A percentile compares a stretch with the other conserved stretches of the same genome.
phyloP scores from a whole-genome alignment of 371 early-diverging fungal species.

The Mucor saturninus region DNA sequence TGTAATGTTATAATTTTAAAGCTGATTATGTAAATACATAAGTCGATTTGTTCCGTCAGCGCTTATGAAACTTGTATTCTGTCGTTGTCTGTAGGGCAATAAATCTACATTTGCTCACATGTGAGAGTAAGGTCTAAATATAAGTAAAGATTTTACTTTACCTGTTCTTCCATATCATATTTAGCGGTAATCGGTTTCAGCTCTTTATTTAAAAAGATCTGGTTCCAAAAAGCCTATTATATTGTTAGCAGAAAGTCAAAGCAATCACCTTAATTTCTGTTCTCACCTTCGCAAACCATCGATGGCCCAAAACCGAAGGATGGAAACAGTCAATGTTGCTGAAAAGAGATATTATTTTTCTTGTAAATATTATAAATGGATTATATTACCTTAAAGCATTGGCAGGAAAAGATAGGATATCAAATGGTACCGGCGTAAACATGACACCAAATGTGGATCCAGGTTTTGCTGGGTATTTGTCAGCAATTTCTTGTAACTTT shows the following conservation, averaged over 20 bases:
- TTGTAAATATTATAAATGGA: background rate
- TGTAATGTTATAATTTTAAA: too few relatives aligned
- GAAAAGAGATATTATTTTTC: background rate
- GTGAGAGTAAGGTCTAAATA: too few relatives aligned
- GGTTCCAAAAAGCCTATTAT: slow-evolving; percentile 7
- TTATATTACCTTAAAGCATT: slow-evolving; percentile 27
- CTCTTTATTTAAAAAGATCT: slow-evolving; percentile 5
- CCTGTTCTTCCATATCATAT: background rate
- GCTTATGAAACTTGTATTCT: background rate
- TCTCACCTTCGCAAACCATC: slow-evolving; percentile 27
- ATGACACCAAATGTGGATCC: slow-evolving; percentile 24
- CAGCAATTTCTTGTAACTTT: slow-evolving; percentile 14
- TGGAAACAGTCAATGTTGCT: slow-evolving; percentile 33
- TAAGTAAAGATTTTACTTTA: background rate
- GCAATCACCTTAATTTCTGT: background rate
- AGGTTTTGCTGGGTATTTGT: slow-evolving; percentile 14
- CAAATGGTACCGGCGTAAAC: slow-evolving; percentile 24
- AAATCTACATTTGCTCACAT: background rate
- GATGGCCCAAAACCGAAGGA: slow-evolving; percentile 22
- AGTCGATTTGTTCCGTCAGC: too few relatives aligned
- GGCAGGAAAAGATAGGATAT: slow-evolving; percentile 20
- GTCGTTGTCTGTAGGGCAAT: slow-evolving; percentile 2
- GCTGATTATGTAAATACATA: too few relatives aligned
- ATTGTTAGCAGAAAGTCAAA: background rate
- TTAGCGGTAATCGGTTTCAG: background rate